phyloP scores from a whole-genome alignment of 331 rosid species.

The Cydonia oblonga region DNA sequence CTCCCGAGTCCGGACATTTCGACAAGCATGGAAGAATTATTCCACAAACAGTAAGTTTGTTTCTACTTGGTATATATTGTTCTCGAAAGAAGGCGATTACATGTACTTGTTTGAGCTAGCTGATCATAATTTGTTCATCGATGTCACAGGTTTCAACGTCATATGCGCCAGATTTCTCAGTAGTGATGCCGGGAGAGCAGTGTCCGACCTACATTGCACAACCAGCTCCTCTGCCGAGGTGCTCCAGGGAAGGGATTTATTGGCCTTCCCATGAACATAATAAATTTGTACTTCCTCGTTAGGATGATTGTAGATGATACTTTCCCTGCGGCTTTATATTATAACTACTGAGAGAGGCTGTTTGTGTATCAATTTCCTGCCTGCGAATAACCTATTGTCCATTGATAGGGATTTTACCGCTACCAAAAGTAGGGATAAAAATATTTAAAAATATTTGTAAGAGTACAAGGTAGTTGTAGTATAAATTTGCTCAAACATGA shows the following conservation, averaged over 20 bases:
- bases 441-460: too few relatives aligned
- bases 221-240: slow-evolving; percentile 83
- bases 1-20: slow-evolving; percentile 29
- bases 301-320: slow-evolving; percentile 7
- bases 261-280: slow-evolving; percentile 72
- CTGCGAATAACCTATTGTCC: too few relatives aligned
- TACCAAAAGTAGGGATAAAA: too few relatives aligned
- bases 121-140: not conserved
- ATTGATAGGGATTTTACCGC: too few relatives aligned
- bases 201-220: slow-evolving; percentile 81
- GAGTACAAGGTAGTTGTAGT: too few relatives aligned
- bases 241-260: slow-evolving; percentile 51
- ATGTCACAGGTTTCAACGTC: slow-evolving; percentile 37
- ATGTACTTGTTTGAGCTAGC: not conserved
- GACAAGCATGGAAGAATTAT: slow-evolving; percentile 32
- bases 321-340: not conserved
- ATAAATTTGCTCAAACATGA: too few relatives aligned
- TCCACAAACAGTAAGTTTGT: slow-evolving; percentile 40
- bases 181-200: slow-evolving; percentile 88
- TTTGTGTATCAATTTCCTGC: not conserved
- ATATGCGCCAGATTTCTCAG: slow-evolving; percentile 58
- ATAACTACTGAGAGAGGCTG: not conserved
- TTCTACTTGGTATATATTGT: not conserved
- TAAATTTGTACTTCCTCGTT: slow-evolving; percentile 31
- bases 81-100: not conserved